Evolutionary conservation across 2,329 filamentous ascomycete genomes (phyloP).

Genomic region (Fusarium clavum): DNA sequence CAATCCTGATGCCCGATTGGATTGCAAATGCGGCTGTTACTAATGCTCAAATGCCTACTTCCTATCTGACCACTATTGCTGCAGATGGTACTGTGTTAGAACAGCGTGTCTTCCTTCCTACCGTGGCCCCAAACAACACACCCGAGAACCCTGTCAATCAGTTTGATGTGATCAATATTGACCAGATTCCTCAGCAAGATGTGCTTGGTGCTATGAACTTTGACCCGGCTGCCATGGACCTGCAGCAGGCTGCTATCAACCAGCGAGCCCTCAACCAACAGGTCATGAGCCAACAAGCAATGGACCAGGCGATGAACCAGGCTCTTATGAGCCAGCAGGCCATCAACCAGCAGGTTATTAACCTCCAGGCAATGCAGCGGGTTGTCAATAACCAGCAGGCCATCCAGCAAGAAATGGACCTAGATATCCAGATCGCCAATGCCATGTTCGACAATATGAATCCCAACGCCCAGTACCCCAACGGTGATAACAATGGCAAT

Average conservation of each 20-base stretch:
- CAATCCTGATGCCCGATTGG: background rate
- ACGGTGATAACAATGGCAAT: background rate
- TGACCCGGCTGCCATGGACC: background rate
- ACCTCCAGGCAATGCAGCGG: background rate
- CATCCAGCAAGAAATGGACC: background rate
- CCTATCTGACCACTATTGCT: background rate
- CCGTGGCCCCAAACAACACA: background rate
- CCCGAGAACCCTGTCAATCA: background rate
- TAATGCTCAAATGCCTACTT: background rate
- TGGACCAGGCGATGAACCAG: background rate
- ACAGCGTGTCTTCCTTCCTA: background rate
- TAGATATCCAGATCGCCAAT: background rate
- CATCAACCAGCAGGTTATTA: background rate
- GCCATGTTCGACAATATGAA: background rate
- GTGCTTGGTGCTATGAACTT: background rate
- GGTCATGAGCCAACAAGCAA: no score
- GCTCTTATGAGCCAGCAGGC: background rate
- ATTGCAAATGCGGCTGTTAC: background rate
- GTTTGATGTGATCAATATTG: background rate
- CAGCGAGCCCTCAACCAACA: background rate
- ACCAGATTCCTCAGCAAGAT: background rate
- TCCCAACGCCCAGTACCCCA: background rate
- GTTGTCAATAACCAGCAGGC: background rate
- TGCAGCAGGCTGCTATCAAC: background rate
- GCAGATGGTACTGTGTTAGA: background rate